These are phyloP conservation scores for Choiromyces venosus DNA, from an alignment of 495 filamentous ascomycete species.

Conservation along the genomic window DNA sequence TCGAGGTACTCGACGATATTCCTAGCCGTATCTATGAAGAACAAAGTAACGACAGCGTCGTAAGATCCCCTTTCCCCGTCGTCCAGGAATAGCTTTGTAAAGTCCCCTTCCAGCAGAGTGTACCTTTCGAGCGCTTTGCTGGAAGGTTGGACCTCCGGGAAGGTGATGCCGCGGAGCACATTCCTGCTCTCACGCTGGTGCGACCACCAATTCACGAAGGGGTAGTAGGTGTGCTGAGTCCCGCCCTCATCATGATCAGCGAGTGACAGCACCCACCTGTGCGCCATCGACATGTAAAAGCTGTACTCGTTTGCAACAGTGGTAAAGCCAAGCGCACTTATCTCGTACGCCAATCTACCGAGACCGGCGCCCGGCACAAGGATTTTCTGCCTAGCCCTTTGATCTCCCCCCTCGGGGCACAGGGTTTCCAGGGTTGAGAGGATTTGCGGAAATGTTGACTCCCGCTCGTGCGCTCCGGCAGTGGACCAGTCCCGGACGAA, in stretches of 20 bases:
- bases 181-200: constrained; percentile 47
- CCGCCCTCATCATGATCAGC: constrained; percentile 8
- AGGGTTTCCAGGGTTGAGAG: constrained; percentile 37
- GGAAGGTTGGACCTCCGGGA: constrained; percentile 41
- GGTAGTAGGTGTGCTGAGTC: constrained; percentile 40
- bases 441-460: constrained; percentile 44
- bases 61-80: constrained; percentile 54
- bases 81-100: constrained; percentile 42
- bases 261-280: constrained; percentile 42
- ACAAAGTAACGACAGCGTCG: constrained; percentile 80
- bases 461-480: constrained; percentile 45
- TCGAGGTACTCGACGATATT: constrained; percentile 86
- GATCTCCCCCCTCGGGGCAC: constrained; percentile 13
- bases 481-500: constrained; percentile 49
- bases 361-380: constrained; percentile 48
- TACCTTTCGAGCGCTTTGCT: constrained; percentile 25
- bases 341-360: constrained; percentile 47
- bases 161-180: constrained; percentile 44
- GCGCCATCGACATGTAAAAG: constrained; percentile 46
- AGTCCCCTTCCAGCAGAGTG: constrained; percentile 47
- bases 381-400: constrained; percentile 33
- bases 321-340: constrained; percentile 44
- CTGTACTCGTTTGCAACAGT: constrained; percentile 49
- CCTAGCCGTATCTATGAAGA: constrained; percentile 95
- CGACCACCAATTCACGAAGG: constrained; percentile 49